Evolutionary conservation across 2,329 filamentous ascomycete species (phyloP).

Genomic region (Claviceps fusiformis): DNA sequence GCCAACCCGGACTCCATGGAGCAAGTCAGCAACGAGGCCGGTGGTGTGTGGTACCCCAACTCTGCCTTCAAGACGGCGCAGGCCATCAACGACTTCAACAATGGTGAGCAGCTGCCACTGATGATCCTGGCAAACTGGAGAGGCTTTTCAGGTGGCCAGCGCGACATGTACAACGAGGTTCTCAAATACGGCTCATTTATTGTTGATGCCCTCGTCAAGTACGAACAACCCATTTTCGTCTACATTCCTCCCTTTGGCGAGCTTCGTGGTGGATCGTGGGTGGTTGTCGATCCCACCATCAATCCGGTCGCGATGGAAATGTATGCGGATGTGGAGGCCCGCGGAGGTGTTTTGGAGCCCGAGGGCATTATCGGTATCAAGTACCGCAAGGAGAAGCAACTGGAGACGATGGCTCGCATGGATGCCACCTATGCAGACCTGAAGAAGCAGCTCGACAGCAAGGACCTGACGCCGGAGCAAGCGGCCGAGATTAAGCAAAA

Average conservation of each 20-base stretch:
- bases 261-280: slow-evolving; percentile 97
- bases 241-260: slow-evolving; percentile 97
- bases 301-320: slow-evolving; percentile 97
- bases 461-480: slow-evolving; percentile 56
- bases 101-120: slow-evolving; percentile 90
- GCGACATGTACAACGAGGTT: slow-evolving; percentile 99
- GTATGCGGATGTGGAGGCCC: slow-evolving; percentile 92
- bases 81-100: slow-evolving; percentile 97
- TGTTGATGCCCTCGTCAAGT: slow-evolving; percentile 95
- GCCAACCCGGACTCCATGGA: slow-evolving; percentile 98
- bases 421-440: slow-evolving; percentile 74
- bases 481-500: slow-evolving; percentile 67
- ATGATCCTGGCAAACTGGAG: slow-evolving; percentile 99
- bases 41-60: slow-evolving; percentile 99
- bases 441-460: slow-evolving; percentile 58
- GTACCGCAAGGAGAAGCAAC: slow-evolving; percentile 92
- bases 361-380: slow-evolving; percentile 99
- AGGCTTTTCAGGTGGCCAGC: slow-evolving; percentile 98
- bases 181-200: slow-evolving; percentile 99
- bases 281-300: slow-evolving; percentile 97
- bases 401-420: slow-evolving; percentile 91
- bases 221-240: slow-evolving; percentile 95
- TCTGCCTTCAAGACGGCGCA: slow-evolving; percentile 99
- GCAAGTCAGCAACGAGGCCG: slow-evolving; percentile 85
- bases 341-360: slow-evolving; percentile 92